Conservation (phyloP, 306 rosid species). For the Comarum palustre region DNA sequence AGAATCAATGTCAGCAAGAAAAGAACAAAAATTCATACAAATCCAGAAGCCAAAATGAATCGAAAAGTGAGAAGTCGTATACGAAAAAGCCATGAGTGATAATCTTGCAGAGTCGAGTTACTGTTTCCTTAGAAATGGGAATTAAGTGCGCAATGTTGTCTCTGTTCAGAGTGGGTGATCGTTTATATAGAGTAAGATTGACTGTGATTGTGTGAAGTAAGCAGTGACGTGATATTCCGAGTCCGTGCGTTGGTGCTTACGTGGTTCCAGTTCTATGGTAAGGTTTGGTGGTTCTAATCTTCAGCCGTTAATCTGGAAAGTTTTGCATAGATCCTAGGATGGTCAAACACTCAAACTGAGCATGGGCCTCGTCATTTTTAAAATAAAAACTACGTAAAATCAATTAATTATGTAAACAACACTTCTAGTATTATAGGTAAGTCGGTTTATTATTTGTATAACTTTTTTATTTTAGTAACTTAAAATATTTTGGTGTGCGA, state of each 20-base stretch:
- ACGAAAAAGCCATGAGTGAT: constrained; percentile 41
- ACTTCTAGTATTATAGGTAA: no score
- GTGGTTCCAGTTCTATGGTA: no score
- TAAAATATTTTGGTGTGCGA: no score
- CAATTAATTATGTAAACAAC: no score
- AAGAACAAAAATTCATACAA: neutral
- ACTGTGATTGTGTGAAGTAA: neutral
- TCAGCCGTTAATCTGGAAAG: no score
- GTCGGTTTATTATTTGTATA: no score
- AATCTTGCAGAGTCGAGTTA: neutral
- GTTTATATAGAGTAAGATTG: neutral
- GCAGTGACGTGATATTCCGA: constrained; percentile 4
- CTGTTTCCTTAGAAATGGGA: neutral
- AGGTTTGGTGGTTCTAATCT: no score
- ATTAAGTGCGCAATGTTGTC: neutral
- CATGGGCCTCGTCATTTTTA: no score
- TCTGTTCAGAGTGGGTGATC: neutral
- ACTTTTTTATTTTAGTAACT: no score
- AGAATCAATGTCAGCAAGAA: neutral
- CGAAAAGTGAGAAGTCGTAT: constrained; percentile 18
- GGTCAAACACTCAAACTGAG: no score
- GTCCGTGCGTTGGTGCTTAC: neutral
- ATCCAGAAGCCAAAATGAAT: neutral
- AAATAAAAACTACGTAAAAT: no score
- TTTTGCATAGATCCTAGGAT: no score